Conservation (phyloP, 495 filamentous ascomycete species). For the Lasiosphaeria miniovina region DNA sequence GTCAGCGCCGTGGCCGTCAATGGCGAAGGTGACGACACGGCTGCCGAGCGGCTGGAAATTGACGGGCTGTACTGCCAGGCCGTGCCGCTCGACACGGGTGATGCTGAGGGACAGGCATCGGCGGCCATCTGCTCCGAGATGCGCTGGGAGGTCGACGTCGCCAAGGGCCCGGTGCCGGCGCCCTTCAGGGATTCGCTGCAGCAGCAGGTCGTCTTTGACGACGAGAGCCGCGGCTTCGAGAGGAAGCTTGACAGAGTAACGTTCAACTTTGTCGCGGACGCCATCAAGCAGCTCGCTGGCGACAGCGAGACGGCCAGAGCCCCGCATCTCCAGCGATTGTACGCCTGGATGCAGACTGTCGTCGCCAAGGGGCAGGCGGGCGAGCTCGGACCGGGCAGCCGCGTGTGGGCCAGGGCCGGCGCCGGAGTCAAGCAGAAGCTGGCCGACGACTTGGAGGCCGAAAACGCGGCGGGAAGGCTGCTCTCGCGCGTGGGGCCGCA, state of each 20-base stretch:
- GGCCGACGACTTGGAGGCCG: slow-evolving; percentile 14
- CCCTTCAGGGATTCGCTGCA: background rate
- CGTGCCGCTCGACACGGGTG: slow-evolving; percentile 5
- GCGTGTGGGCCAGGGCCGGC: slow-evolving; percentile 10
- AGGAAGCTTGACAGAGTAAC: slow-evolving; percentile 17
- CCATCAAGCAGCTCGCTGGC: slow-evolving; percentile 13
- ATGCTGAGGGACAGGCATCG: background rate
- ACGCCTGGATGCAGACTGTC: slow-evolving; percentile 23
- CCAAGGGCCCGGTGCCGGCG: no score
- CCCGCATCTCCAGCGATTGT: background rate
- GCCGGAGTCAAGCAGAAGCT: slow-evolving; percentile 13
- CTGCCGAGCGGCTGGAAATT: background rate
- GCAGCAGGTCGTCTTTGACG: background rate
- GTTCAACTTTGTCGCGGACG: slow-evolving; percentile 20
- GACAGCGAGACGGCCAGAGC: background rate
- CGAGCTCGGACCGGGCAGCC: slow-evolving; percentile 8
- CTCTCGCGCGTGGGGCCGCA: slow-evolving; percentile 33
- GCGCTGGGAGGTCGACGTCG: background rate
- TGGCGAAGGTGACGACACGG: no score
- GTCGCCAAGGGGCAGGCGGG: slow-evolving; percentile 9
- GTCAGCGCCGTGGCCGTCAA: slow-evolving; percentile 6
- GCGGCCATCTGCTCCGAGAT: background rate
- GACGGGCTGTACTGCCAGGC: slow-evolving; percentile 13
- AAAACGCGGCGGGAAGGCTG: slow-evolving; percentile 21
- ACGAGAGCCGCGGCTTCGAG: slow-evolving; percentile 34